phyloP scores from a whole-genome alignment of 345 rosid species.

The Corymbia maculata region DNA sequence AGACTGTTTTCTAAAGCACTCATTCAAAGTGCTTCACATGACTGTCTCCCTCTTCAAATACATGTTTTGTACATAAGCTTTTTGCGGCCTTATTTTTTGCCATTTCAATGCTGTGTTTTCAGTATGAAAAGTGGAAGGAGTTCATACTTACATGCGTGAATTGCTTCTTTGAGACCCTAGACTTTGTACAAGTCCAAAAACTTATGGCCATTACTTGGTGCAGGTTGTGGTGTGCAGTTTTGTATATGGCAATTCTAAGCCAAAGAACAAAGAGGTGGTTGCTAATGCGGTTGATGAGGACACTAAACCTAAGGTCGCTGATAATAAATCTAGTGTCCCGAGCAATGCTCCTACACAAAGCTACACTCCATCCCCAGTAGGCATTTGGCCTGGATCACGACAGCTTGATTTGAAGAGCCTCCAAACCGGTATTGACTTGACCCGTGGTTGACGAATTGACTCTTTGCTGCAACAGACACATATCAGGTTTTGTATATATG shows the following conservation, averaged over 20 bases:
- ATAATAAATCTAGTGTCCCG: constrained; percentile 16
- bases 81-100: background rate
- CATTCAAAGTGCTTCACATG: background rate
- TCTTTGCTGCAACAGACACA: constrained; percentile 39
- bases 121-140: background rate
- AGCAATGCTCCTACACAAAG: constrained; percentile 26
- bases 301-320: constrained; percentile 9
- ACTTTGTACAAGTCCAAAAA: background rate
- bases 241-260: constrained; percentile 55
- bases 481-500: constrained; percentile 50
- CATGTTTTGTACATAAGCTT: background rate
- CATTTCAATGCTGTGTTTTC: background rate
- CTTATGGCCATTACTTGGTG: constrained; percentile 2
- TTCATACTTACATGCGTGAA: background rate
- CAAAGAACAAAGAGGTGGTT: constrained; percentile 36
- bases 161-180: background rate
- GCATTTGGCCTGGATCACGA: constrained; percentile 56
- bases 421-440: constrained; percentile 85
- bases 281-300: constrained; percentile 35
- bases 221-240: constrained; percentile 96
- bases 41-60: background rate
- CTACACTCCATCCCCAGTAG: constrained; percentile 36
- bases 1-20: background rate
- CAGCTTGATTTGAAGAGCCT: constrained; percentile 61
- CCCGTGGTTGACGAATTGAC: constrained; percentile 51